A percentile compares a stretch with the other conserved stretches of the same genome.
phyloP scores from a whole-genome alignment of 148 eudicot species.

The Cornus controversa region DNA sequence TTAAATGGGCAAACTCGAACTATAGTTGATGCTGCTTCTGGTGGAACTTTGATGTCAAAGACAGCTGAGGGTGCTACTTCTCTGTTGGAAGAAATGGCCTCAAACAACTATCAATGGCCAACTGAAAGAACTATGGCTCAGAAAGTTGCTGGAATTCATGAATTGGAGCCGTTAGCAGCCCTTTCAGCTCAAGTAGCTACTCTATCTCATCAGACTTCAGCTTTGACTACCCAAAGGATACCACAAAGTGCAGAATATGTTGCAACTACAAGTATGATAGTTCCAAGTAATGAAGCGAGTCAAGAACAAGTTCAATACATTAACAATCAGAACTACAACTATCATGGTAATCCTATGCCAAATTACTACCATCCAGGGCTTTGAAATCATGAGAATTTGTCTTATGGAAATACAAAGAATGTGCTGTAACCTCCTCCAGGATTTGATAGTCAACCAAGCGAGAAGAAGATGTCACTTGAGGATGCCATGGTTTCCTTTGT shows the following conservation, averaged over 20 bases:
- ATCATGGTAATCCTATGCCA: not conserved
- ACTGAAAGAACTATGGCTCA: no score
- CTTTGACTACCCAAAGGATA: not conserved
- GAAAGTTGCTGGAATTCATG: no score
- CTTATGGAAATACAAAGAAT: not conserved
- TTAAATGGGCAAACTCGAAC: not conserved
- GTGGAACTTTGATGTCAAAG: conserved; percentile 4
- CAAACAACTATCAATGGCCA: no score
- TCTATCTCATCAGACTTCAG: not conserved
- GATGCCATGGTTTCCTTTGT: no score
- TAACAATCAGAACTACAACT: not conserved
- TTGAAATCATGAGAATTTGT: not conserved
- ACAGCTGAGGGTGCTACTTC: not conserved
- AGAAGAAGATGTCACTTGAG: no score
- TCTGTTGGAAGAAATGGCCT: no score
- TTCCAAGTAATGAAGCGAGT: not conserved
- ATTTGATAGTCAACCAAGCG: not conserved
- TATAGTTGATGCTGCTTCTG: not conserved
- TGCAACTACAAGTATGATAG: not conserved
- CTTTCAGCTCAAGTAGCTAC: not conserved
- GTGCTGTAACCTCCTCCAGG: no score
- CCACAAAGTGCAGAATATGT: not conserved
- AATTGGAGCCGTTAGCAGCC: no score
- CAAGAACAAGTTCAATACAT: not conserved
- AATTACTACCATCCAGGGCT: no score